A percentile compares a stretch with the other conserved stretches of the same genome.
phyloP scores from a whole-genome alignment of 2,329 filamentous ascomycete genomes.

The Apiospora marii region DNA sequence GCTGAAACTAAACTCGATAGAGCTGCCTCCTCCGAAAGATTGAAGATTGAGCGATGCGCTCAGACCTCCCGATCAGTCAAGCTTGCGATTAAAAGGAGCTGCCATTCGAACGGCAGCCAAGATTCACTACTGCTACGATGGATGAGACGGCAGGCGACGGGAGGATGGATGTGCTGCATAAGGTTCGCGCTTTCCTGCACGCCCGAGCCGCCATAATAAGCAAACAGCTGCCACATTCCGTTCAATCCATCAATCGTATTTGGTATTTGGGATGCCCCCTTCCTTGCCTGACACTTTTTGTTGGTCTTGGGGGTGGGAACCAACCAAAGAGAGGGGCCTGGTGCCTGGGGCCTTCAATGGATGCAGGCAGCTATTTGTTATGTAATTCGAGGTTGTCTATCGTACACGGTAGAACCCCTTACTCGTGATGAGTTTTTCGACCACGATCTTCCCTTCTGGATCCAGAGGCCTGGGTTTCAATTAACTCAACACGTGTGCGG shows the following conservation, averaged over 20 bases:
- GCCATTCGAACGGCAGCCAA: background rate
- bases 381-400: background rate
- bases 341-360: background rate
- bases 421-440: background rate
- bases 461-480: background rate
- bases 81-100: background rate
- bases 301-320: background rate
- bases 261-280: too few species aligned
- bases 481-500: background rate
- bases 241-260: background rate
- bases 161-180: background rate
- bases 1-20: constrained; percentile 15
- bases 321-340: background rate
- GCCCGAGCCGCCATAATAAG: background rate
- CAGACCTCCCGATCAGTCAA: background rate
- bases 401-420: background rate
- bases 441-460: constrained; percentile 8
- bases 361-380: background rate
- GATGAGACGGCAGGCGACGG: background rate
- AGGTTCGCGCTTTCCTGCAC: background rate
- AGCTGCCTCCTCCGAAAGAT: background rate
- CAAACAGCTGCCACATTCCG: background rate
- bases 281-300: background rate
- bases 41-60: background rate
- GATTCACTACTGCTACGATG: background rate